Evolutionary conservation across 1,284 basidiomycete genomes (phyloP), one percentile per base, ranked within the genome.

Genomic region (Anthracocystis walkeri): DNA sequence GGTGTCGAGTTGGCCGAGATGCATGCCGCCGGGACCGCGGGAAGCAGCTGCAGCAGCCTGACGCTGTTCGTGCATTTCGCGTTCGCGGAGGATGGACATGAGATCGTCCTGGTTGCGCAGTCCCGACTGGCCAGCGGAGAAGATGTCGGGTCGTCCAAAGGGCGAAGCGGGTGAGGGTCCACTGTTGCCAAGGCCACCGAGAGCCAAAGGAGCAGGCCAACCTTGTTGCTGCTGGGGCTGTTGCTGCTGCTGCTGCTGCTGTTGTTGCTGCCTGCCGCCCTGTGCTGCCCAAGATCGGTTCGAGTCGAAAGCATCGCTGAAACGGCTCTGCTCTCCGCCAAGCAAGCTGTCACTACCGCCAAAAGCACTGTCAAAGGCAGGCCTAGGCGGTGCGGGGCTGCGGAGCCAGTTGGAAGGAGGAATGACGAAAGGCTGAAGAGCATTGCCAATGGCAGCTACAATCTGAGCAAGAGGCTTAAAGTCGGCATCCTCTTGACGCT

Each of bases 401-500:
- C 62, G 72, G 5, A 68, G 64, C 62, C 76, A 75, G 42, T 57
- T 64, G 35, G 64, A 53, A 11, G 81, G 82, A 25, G 75, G 83
- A 20, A 79, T 70, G 33, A 87, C 74, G 77, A 87, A 87, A 3
- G 86, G 86, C 48, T 77, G 71, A 5, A 81, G 65, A 16, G 70
- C 58, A 54, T 86, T 77, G 20, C 84, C 84, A 7, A 84, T 54
- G 4, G 82, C 81, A 16, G 78, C 72, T n/a, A 87, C 72, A 21
- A 86, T 69, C 8, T 78, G 75, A 42, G 82, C 85, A 18, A 87
- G 82, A 16, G 86, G 81, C 46, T 82, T 82, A 57, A 86, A 87
- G 8, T 84, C 83, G 27, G 58, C 48, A 45, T 86, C 86, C 31
- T 82, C 79, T 7, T 80, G 90, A 53, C 94, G 91, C 81, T 92